Evolutionary conservation across 1,284 basidiomycete species (phyloP).

Genomic region (Boletellus deceptivus): DNA sequence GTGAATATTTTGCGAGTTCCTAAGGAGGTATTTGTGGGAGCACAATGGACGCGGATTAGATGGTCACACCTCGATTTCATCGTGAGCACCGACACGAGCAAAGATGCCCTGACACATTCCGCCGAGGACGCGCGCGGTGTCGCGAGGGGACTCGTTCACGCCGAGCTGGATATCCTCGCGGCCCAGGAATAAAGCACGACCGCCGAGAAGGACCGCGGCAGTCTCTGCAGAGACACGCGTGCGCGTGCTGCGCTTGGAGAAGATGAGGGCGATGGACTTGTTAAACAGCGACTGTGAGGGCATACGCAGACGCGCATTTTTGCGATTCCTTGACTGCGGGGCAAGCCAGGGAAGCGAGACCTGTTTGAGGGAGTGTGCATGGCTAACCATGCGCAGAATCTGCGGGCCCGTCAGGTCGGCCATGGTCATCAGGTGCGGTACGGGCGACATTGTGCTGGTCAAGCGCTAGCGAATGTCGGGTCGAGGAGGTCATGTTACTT

Average conservation of each 20-base stretch:
- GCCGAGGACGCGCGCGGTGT: slow-evolving; percentile 85
- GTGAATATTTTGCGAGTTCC: slow-evolving; percentile 87
- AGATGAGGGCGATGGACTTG: slow-evolving; percentile 87
- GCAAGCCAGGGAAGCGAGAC: slow-evolving; percentile 56
- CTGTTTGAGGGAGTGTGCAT: slow-evolving; percentile 65
- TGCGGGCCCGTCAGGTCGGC: slow-evolving; percentile 78
- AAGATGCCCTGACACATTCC: slow-evolving; percentile 98
- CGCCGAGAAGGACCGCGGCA: slow-evolving; percentile 72
- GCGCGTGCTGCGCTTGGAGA: slow-evolving; percentile 91
- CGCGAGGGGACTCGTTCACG: slow-evolving; percentile 88
- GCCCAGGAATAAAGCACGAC: slow-evolving; percentile 92
- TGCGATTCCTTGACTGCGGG: slow-evolving; percentile 41
- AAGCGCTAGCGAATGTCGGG: not conserved
- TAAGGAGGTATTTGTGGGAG: slow-evolving; percentile 32
- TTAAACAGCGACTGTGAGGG: slow-evolving; percentile 71
- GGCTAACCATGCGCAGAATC: slow-evolving; percentile 60
- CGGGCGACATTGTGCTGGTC: slow-evolving; percentile 28
- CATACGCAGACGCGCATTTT: slow-evolving; percentile 44
- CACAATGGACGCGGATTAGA: not conserved
- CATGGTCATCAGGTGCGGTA: slow-evolving; percentile 79
- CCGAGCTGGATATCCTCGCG: slow-evolving; percentile 92
- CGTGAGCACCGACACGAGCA: slow-evolving; percentile 90
- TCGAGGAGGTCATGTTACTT: slow-evolving; percentile 10
- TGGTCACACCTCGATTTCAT: slow-evolving; percentile 81
- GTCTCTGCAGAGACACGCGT: slow-evolving; percentile 92